A percentile compares a stretch with the other conserved stretches of the same genome.
Evolutionary conservation across 371 early-diverging fungal genomes (phyloP).

Genomic region (Globomyces sp.): DNA sequence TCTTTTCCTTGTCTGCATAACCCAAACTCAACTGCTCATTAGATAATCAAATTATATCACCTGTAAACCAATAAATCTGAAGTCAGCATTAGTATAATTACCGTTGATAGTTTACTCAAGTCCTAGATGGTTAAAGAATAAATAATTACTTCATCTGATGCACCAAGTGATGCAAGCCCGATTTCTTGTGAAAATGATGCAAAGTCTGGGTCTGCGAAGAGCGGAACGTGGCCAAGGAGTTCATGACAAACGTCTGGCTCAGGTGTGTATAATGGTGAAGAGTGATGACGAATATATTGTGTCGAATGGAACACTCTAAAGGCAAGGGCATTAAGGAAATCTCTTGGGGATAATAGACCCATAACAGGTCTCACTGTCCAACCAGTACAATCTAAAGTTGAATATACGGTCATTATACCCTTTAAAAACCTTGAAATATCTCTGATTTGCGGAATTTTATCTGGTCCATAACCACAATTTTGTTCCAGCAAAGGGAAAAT

Average conservation of each 20-base stretch:
- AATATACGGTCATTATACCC: conserved; percentile 22
- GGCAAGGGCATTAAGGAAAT: conserved; percentile 95
- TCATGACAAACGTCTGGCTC: conserved; percentile 93
- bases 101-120: conserved; percentile 74
- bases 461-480: conserved; percentile 87
- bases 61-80: conserved; percentile 85
- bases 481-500: conserved; percentile 86
- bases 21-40: conserved; percentile 79
- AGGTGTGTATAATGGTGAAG: conserved; percentile 89
- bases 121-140: background rate
- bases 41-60: no score
- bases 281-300: conserved; percentile 94
- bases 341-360: conserved; percentile 90
- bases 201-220: conserved; percentile 95
- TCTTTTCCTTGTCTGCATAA: conserved; percentile 78
- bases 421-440: conserved; percentile 90
- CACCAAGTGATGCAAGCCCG: conserved; percentile 92
- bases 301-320: conserved; percentile 97
- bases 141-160: conserved; percentile 82
- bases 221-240: conserved; percentile 77
- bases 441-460: conserved; percentile 89
- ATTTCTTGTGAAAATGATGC: conserved; percentile 96
- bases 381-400: conserved; percentile 80
- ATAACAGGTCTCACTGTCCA: conserved; percentile 94
- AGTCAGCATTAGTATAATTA: conserved; percentile 14